Conservation (phyloP, 176 grass and related monocot genomes). For the sorghum (Sorghum bicolor) region Sorghum_bicolor_NCBIv3 NC_012876.2:824001-824500, state of each 20-base stretch:
- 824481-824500: constrained; percentile 28
- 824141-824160: constrained; percentile 66
- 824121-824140: constrained; percentile 52
- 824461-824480: background rate
- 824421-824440: constrained; percentile 44
- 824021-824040: constrained; percentile 72
- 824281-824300: constrained; percentile 44
- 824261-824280: constrained; percentile 84
- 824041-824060: constrained; percentile 46
- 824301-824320: constrained; percentile 17
- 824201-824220: constrained; percentile 50
- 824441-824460: constrained; percentile 36
- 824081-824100: constrained; percentile 35
- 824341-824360: background rate
- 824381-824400: background rate
- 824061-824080: constrained; percentile 24
- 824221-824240: constrained; percentile 59
- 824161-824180: constrained; percentile 75
- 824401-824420: background rate
- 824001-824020: constrained; percentile 69
- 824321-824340: constrained; percentile 11
- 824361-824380: constrained; percentile 30
- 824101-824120: constrained; percentile 34
- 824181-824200: constrained; percentile 55
- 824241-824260: constrained; percentile 63